A percentile compares a stretch with the other conserved stretches of the same genome.
Evolutionary conservation across 2,329 filamentous ascomycete species (phyloP).

Genomic region (Xylariales sp.): DNA sequence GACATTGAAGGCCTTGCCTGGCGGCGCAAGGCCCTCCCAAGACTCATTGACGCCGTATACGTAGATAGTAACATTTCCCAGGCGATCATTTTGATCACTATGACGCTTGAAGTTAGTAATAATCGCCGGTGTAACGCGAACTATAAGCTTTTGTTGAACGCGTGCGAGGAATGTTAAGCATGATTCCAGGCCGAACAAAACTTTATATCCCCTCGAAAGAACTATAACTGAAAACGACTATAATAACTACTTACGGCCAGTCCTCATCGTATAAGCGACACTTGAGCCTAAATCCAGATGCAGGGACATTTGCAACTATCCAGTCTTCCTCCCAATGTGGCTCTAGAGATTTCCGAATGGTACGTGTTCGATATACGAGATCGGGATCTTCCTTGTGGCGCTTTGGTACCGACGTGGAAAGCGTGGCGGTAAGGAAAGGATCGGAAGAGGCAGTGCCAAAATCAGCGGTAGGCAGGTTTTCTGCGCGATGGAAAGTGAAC

Average conservation of each 20-base stretch:
- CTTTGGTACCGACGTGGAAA: slow-evolving; percentile 75
- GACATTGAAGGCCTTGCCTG: slow-evolving; percentile 71
- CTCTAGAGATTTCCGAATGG: slow-evolving; percentile 76
- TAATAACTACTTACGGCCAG: slow-evolving; percentile 59
- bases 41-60: slow-evolving; percentile 69
- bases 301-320: slow-evolving; percentile 88
- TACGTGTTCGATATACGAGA: slow-evolving; percentile 79
- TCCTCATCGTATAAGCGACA: slow-evolving; percentile 93
- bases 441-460: slow-evolving; percentile 82
- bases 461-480: slow-evolving; percentile 85
- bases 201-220: background rate
- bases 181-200: background rate
- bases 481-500: slow-evolving; percentile 84
- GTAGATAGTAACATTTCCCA: slow-evolving; percentile 84
- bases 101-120: slow-evolving; percentile 10
- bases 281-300: slow-evolving; percentile 84
- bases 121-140: background rate
- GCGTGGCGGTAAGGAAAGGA: slow-evolving; percentile 82
- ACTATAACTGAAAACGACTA: background rate
- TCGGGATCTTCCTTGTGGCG: slow-evolving; percentile 88
- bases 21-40: slow-evolving; percentile 75
- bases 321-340: slow-evolving; percentile 88
- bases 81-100: slow-evolving; percentile 81
- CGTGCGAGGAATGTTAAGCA: no score
- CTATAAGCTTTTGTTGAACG: background rate